Evolutionary conservation across 208 protist species (phyloP).

Genomic region (Sergeia podlipaevii): DNA sequence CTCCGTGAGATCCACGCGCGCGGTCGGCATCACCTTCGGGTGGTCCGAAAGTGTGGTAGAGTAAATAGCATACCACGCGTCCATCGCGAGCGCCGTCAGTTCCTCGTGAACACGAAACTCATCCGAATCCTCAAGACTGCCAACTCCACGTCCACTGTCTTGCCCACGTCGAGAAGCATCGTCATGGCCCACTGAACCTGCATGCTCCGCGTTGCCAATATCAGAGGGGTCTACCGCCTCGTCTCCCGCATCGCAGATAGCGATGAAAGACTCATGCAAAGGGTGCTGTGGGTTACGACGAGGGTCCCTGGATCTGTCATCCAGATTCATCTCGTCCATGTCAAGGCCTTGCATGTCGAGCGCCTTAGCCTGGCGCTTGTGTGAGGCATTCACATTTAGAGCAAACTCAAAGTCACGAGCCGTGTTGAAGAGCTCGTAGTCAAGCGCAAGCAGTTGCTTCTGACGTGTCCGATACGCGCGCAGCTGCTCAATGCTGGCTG

Average conservation of each 20-base stretch:
- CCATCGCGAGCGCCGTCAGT: conserved; percentile 72
- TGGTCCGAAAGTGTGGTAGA: conserved; percentile 62
- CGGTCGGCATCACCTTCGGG: conserved; percentile 56
- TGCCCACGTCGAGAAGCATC: too few relatives aligned
- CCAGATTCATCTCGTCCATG: conserved; percentile 3
- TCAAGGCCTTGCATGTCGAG: conserved; percentile 33
- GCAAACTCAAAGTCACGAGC: conserved; percentile 78
- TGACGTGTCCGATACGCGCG: conserved; percentile 38
- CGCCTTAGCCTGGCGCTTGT: conserved; percentile 58
- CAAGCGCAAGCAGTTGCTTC: conserved; percentile 67
- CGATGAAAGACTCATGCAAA: conserved; percentile 43
- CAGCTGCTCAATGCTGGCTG: conserved; percentile 43
- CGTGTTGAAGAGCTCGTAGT: conserved; percentile 71
- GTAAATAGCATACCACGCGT: conserved; percentile 85
- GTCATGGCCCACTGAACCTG: too few relatives aligned
- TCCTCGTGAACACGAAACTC: conserved; percentile 46
- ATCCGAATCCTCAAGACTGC: conserved; percentile 1
- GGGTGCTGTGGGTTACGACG: conserved; percentile 42
- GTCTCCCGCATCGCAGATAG: conserved; percentile 18
- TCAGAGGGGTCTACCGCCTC: not conserved
- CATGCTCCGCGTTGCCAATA: not conserved
- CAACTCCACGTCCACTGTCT: conserved; percentile 6
- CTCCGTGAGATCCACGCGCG: conserved; percentile 45
- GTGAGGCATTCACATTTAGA: conserved; percentile 52
- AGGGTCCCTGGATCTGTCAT: not conserved